A percentile compares a stretch with the other conserved stretches of the same genome.
phyloP scores from a whole-genome alignment of 495 filamentous ascomycete genomes.

The Pseudotulostoma volvatum region DNA sequence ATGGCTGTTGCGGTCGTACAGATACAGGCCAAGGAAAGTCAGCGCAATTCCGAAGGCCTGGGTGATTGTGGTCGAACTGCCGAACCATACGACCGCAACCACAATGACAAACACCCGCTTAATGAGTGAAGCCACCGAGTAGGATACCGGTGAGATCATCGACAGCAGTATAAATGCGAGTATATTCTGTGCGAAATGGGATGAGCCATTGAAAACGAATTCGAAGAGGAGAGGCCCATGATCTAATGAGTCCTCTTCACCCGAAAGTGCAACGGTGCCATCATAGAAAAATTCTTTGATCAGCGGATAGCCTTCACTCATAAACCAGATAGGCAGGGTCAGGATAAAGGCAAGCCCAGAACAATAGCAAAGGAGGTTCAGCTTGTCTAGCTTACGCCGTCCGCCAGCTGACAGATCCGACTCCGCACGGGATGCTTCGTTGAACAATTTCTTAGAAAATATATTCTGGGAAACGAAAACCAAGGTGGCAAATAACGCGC shows the following conservation, averaged over 20 bases:
- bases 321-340: constrained; percentile 87
- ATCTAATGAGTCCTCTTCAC: constrained; percentile 52
- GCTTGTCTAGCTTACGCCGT: constrained; percentile 74
- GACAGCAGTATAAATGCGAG: constrained; percentile 83
- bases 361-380: constrained; percentile 94
- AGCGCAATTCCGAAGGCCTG: constrained; percentile 75
- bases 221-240: constrained; percentile 64
- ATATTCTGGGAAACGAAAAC: constrained; percentile 99
- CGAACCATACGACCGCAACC: constrained; percentile 92
- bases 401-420: constrained; percentile 41
- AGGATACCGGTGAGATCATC: constrained; percentile 88
- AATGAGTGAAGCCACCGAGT: constrained; percentile 86
- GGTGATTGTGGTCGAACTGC: constrained; percentile 62
- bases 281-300: constrained; percentile 28
- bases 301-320: constrained; percentile 67
- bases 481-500: constrained; percentile 70
- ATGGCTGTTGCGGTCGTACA: constrained; percentile 87
- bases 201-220: constrained; percentile 91
- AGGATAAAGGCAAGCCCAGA: constrained; percentile 79
- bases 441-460: constrained; percentile 97
- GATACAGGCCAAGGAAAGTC: constrained; percentile 83
- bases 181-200: constrained; percentile 94
- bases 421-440: constrained; percentile 72
- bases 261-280: constrained; percentile 51
- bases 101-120: constrained; percentile 96